phyloP scores from a whole-genome alignment of 345 rosid genomes.

The Camelina neglecta region DNA sequence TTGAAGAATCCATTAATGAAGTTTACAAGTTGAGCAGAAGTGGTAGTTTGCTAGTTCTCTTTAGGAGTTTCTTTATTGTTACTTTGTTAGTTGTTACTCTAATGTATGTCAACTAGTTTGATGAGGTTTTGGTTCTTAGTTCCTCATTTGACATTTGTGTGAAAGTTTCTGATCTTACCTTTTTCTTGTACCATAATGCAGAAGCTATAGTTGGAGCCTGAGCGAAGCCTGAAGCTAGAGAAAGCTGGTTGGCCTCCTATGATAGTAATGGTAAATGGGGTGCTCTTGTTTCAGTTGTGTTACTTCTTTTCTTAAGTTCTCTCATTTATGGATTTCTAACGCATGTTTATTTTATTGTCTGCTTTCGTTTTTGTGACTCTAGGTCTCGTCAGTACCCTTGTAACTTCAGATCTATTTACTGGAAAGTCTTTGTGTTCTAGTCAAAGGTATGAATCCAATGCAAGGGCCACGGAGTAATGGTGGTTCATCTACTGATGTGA shows the following conservation, averaged over 20 bases:
- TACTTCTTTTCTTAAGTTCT: neutral
- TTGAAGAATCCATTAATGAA: neutral
- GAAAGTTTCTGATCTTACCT: constrained; percentile 25
- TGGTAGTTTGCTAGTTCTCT: neutral
- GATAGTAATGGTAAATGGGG: constrained; percentile 39
- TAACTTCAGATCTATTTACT: constrained; percentile 26
- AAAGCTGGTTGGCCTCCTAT: constrained; percentile 9
- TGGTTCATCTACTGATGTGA: constrained; percentile 61
- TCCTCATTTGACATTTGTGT: constrained; percentile 6
- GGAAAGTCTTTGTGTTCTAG: constrained; percentile 40
- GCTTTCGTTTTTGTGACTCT: constrained; percentile 41
- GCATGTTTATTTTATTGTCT: constrained; percentile 22
- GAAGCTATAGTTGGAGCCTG: constrained; percentile 34
- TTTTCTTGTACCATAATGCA: constrained; percentile 23
- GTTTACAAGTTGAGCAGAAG: constrained; percentile 8
- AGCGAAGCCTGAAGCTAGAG: constrained; percentile 31
- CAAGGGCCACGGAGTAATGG: constrained; percentile 59
- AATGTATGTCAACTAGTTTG: neutral
- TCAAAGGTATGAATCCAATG: constrained; percentile 52
- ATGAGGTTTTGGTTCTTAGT: neutral
- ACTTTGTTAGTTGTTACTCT: neutral
- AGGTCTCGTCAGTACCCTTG: constrained; percentile 36
- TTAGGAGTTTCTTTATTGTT: neutral
- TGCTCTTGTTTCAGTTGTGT: constrained; percentile 16
- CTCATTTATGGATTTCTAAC: constrained; percentile 27